These are phyloP conservation scores for Helicostylum pulchrum DNA, from an alignment of 192 early-diverging fungal species.

Conservation along the genomic window DNA sequence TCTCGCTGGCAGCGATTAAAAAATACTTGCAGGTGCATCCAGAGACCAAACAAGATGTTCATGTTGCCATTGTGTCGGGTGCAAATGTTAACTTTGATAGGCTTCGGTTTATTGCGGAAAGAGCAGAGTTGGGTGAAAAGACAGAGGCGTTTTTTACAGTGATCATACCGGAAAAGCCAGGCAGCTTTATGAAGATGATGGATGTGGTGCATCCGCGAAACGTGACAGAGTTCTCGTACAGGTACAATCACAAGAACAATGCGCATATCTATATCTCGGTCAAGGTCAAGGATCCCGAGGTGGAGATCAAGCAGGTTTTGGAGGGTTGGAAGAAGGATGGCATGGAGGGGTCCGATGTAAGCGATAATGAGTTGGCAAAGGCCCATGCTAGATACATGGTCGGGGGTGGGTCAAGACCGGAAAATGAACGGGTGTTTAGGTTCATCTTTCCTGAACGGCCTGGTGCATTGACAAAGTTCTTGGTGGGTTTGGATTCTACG, in stretches of 20 bases:
- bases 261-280: slow-evolving; percentile 93
- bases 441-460: slow-evolving; percentile 96
- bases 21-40: slow-evolving; percentile 61
- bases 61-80: slow-evolving; percentile 81
- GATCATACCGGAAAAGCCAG: slow-evolving; percentile 90
- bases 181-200: slow-evolving; percentile 80
- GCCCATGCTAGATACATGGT: slow-evolving; percentile 93
- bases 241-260: slow-evolving; percentile 66
- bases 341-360: slow-evolving; percentile 83
- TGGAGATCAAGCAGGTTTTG: slow-evolving; percentile 72
- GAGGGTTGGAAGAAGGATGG: slow-evolving; percentile 48
- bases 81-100: slow-evolving; percentile 99
- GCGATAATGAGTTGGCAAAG: slow-evolving; percentile 92
- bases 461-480: slow-evolving; percentile 86
- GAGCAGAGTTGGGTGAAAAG: slow-evolving; percentile 92
- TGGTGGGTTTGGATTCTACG: slow-evolving; percentile 59
- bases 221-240: slow-evolving; percentile 91
- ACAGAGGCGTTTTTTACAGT: slow-evolving; percentile 88
- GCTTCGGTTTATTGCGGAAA: slow-evolving; percentile 94
- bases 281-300: slow-evolving; percentile 65
- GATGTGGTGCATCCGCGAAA: slow-evolving; percentile 77
- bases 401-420: slow-evolving; percentile 77
- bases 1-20: slow-evolving; percentile 85
- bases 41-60: slow-evolving; percentile 41
- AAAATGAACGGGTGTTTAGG: slow-evolving; percentile 86